A percentile compares a stretch with the other conserved stretches of the same genome.
Conservation (phyloP, 768 basidiomycete genomes). For the Mycena capillaripes region DNA sequence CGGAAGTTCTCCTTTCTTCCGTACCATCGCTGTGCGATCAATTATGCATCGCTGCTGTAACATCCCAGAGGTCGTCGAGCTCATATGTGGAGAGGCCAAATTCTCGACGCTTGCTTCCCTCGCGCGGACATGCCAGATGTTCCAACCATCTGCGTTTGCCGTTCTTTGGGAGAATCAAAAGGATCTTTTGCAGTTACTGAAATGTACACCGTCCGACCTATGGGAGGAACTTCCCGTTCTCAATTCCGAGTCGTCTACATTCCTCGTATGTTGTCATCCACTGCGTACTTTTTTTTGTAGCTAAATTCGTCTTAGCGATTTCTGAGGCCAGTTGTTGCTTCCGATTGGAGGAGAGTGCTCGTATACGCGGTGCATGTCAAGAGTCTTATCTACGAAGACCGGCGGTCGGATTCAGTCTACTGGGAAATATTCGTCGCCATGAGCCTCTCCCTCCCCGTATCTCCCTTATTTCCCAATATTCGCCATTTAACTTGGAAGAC, state of each 20-base stretch:
- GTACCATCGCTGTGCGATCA: not conserved
- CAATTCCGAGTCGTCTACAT: too few relatives aligned
- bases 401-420: not conserved
- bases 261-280: not conserved
- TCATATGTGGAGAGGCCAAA: not conserved
- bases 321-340: not conserved
- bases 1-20: not conserved
- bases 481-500: conserved; percentile 21
- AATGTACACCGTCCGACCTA: too few relatives aligned
- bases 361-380: conserved; percentile 24
- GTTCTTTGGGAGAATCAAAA: too few relatives aligned
- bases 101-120: too few relatives aligned
- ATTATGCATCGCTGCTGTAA: too few relatives aligned
- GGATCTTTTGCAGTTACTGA: too few relatives aligned
- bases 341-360: conserved; percentile 20
- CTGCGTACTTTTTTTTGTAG: not conserved
- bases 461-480: conserved; percentile 22
- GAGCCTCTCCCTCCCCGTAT: conserved; percentile 11
- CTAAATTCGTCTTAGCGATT: not conserved
- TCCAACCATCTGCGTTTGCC: too few relatives aligned
- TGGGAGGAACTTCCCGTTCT: not conserved
- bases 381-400: not conserved
- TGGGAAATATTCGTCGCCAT: conserved; percentile 2
- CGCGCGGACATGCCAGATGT: too few relatives aligned
- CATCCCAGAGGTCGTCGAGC: not conserved